A percentile compares a stretch with the other conserved stretches of the same genome.
These are phyloP conservation scores for Aspergillus quadricinctus DNA, from an alignment of 2,329 filamentous ascomycete genomes.

Conservation along the genomic window DNA sequence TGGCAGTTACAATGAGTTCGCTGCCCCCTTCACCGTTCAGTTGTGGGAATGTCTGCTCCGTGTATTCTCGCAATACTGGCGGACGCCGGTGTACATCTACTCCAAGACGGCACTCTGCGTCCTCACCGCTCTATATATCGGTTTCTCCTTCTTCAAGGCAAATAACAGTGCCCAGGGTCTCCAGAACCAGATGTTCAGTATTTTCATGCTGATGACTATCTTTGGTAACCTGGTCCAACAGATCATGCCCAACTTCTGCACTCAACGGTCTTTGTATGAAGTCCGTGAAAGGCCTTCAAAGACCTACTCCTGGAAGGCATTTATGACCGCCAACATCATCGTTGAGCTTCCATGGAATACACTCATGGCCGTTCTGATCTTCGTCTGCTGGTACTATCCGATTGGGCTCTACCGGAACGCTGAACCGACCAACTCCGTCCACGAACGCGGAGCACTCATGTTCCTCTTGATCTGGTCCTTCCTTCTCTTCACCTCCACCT, in stretches of 20 bases:
- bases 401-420: constrained; percentile 47
- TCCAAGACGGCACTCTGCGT: constrained; percentile 68
- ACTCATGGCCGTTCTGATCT: constrained; percentile 60
- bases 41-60: constrained; percentile 64
- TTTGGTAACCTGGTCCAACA: constrained; percentile 59
- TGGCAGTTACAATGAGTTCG: constrained; percentile 69
- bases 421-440: constrained; percentile 33
- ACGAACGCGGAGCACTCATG: constrained; percentile 59
- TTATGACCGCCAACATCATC: constrained; percentile 66
- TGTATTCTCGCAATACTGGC: constrained; percentile 90
- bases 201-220: constrained; percentile 80
- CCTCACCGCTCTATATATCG: constrained; percentile 69
- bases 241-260: constrained; percentile 58
- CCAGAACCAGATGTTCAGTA: constrained; percentile 85
- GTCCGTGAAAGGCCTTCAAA: constrained; percentile 61
- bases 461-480: constrained; percentile 63
- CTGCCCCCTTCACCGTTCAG: constrained; percentile 67
- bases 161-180: constrained; percentile 72
- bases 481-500: constrained; percentile 67
- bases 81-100: constrained; percentile 83
- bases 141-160: constrained; percentile 75
- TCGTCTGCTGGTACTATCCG: constrained; percentile 64
- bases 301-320: constrained; percentile 69
- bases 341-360: constrained; percentile 67
- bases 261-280: constrained; percentile 57